Evolutionary conservation across 768 basidiomycete species (phyloP).

Genomic region (Rickenella mellea): DNA sequence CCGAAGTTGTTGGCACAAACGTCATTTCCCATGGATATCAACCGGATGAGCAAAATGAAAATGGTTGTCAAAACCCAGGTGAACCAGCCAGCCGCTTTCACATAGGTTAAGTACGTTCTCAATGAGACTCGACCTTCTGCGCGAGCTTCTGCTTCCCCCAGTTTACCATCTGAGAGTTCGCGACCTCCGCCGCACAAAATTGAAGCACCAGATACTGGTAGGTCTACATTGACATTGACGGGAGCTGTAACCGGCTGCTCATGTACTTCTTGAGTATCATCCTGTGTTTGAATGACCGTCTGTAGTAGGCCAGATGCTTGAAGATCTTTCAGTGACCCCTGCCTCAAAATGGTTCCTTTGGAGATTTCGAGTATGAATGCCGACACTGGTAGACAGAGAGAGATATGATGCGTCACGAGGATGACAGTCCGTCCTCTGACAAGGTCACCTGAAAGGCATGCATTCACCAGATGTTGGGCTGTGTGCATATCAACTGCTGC

Average conservation of each 20-base stretch:
- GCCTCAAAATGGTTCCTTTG: conserved; percentile 36
- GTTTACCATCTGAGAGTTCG: conserved; percentile 33
- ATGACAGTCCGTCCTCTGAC: conserved; percentile 62
- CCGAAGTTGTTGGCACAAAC: conserved; percentile 20
- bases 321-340: conserved; percentile 42
- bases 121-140: conserved; percentile 58
- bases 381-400: conserved; percentile 59
- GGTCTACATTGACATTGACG: too few relatives aligned
- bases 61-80: conserved; percentile 45
- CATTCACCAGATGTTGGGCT: conserved; percentile 54
- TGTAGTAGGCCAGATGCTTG: conserved; percentile 31
- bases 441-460: conserved; percentile 55
- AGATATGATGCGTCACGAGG: conserved; percentile 78
- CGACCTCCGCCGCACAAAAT: background rate
- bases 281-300: conserved; percentile 36
- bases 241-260: conserved; percentile 4
- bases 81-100: conserved; percentile 47
- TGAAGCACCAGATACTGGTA: too few relatives aligned
- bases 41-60: conserved; percentile 44
- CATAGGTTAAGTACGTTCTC: conserved; percentile 53
- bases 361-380: conserved; percentile 57
- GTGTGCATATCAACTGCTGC: conserved; percentile 76
- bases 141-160: conserved; percentile 52
- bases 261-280: conserved; percentile 25
- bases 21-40: conserved; percentile 49